Conservation (phyloP, 768 basidiomycete genomes). For the Mycena rosella region DNA sequence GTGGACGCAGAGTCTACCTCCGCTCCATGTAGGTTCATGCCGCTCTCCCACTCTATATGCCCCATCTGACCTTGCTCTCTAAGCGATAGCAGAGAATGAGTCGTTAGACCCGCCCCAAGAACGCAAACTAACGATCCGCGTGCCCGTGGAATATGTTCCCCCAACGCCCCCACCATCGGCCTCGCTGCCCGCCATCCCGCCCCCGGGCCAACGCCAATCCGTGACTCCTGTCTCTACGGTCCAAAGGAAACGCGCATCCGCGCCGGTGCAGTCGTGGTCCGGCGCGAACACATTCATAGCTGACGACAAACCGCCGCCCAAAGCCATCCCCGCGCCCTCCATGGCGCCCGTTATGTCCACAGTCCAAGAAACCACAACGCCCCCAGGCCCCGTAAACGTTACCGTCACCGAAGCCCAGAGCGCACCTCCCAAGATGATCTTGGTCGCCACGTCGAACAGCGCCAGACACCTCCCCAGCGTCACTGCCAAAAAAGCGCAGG, state of each 20-base stretch:
- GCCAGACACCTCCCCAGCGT: slow-evolving; percentile 21
- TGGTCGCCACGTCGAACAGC: slow-evolving; percentile 14
- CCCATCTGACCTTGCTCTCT: not conserved
- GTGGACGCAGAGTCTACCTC: not conserved
- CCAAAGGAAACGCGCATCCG: slow-evolving; percentile 22
- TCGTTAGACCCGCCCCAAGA: not conserved
- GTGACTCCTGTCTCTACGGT: slow-evolving; percentile 20
- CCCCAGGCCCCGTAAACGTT: not conserved
- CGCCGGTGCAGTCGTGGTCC: slow-evolving; percentile 13
- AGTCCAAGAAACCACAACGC: not conserved
- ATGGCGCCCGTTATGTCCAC: slow-evolving; percentile 7
- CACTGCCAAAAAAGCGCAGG: not conserved
- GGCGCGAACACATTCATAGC: not conserved
- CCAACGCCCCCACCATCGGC: slow-evolving; percentile 33
- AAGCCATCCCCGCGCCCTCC: not conserved
- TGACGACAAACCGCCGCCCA: not conserved
- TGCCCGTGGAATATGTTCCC: slow-evolving; percentile 32
- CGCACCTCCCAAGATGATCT: not conserved
- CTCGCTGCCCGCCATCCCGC: slow-evolving; percentile 25
- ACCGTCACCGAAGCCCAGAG: not conserved
- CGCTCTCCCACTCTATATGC: not conserved
- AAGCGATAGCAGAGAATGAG: not conserved
- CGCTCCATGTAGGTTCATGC: slow-evolving; percentile 1
- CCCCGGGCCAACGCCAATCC: not conserved
- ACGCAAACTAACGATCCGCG: slow-evolving; percentile 31